Base-by-base conservation (phyloP, 2,329 filamentous ascomycete genomes). In the Aureobasidium melanogenum region DNA sequence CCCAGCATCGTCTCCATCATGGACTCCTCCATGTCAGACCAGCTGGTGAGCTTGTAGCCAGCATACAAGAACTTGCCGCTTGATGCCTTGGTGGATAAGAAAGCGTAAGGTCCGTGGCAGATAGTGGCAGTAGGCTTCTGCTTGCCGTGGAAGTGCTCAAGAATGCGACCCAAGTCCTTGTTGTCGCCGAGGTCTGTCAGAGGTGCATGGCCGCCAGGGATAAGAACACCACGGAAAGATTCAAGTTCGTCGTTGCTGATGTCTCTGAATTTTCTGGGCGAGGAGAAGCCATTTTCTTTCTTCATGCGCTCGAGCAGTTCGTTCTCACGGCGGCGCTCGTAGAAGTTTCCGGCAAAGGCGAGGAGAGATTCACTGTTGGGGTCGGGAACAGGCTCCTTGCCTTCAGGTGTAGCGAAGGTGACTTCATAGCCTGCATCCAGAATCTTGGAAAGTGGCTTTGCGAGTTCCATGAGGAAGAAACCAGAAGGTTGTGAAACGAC, bases 91-190 rank as follows among this genome's bases (percentile, higher is more conserved):
- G 76, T 79, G 5, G 72, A 75, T 15, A 80, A 61, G 39, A 79
- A 71, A 1, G 76, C 77, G 65, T 74, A 78, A 0, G 77, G 76
- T 1, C 77, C 77, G 59, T 80, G 77, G 41, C 77, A 79, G n/a
- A 79, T 74, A 3, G 72, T 73, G 1, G 75, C 76, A 0, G 77
- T 79, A 0, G 77, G 76, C 63, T 79, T 79, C 4, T 69, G 66
- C 62, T 71, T 64, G 1, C 51, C 48, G 58, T 79, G 74, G 64
- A 79, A 79, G 32, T 75, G 73, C 2, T 63, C 65, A 55, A 79
- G 55, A 3, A 79, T 75, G 4, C 76, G 70, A 0, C 76, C 77
- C 7, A 79, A 67, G 2, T 79, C 75, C 3, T 68, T 60, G 60
- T 79, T 70, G 17, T 71, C 71, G 0, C 76, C 76, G 0, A 79